phyloP scores from a whole-genome alignment of 2,329 filamentous ascomycete genomes.

The Parastagonospora avenae region DNA sequence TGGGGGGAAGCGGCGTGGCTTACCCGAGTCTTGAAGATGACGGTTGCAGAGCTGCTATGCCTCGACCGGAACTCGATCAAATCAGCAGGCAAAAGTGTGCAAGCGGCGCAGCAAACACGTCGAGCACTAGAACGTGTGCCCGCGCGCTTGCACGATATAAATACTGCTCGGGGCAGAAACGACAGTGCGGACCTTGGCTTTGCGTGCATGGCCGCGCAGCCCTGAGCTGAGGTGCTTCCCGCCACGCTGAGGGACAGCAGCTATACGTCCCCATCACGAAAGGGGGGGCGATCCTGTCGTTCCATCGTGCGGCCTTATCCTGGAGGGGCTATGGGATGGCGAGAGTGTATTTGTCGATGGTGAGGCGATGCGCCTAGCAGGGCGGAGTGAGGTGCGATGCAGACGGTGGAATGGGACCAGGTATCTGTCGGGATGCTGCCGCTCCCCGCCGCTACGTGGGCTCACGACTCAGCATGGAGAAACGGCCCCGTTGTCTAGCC shows the following conservation, averaged over 20 bases:
- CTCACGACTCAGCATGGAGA: slow-evolving; percentile 21
- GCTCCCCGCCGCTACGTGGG: slow-evolving; percentile 33
- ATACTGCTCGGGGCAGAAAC: slow-evolving; percentile 20
- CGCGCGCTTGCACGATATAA: slow-evolving; percentile 24
- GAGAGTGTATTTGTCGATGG: slow-evolving; percentile 34
- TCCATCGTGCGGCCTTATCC: slow-evolving; percentile 29
- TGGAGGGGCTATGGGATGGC: slow-evolving; percentile 31
- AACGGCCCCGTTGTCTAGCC: slow-evolving; percentile 17
- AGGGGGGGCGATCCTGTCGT: slow-evolving; percentile 24
- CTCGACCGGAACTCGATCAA: background rate
- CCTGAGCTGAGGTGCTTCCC: slow-evolving; percentile 38
- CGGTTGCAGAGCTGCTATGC: slow-evolving; percentile 11
- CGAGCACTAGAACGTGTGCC: slow-evolving; percentile 2
- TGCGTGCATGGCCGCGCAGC: slow-evolving; percentile 19
- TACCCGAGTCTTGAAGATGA: slow-evolving; percentile 13
- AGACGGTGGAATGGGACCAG: slow-evolving; percentile 9
- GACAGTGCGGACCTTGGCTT: slow-evolving; percentile 32
- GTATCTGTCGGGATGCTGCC: slow-evolving; percentile 24
- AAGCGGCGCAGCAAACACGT: slow-evolving; percentile 1
- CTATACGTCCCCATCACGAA: slow-evolving; percentile 30
- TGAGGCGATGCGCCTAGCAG: slow-evolving; percentile 31
- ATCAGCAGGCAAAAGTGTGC: background rate
- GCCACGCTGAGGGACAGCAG: slow-evolving; percentile 27
- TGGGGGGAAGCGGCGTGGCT: slow-evolving; percentile 17
- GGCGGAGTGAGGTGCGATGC: slow-evolving; percentile 29